Conservation (phyloP, 2,329 filamentous ascomycete species). For the Beauveria pseudobassiana region DNA sequence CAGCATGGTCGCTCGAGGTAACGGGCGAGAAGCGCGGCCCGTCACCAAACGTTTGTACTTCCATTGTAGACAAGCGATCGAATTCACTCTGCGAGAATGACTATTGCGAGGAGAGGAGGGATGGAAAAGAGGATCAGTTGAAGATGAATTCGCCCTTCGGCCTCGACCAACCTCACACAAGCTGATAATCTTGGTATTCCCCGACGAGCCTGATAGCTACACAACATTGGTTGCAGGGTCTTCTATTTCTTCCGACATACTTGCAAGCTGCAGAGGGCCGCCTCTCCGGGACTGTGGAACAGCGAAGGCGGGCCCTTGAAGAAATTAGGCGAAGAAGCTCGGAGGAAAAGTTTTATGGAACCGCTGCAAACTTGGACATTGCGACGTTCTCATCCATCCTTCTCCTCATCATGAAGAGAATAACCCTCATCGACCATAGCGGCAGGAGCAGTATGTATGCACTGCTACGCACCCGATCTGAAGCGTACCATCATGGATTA, state of each 20-base stretch:
- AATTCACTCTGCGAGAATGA: background rate
- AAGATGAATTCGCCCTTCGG: background rate
- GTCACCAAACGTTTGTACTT: background rate
- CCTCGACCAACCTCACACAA: background rate
- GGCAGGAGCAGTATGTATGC: too few species aligned
- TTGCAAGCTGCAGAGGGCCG: background rate
- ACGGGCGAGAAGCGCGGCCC: slow-evolving; percentile 15
- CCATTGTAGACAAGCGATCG: background rate
- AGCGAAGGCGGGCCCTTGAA: background rate
- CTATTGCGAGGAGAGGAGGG: background rate
- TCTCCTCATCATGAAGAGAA: background rate
- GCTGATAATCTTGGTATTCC: background rate
- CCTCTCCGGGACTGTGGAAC: background rate
- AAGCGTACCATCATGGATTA: too few species aligned
- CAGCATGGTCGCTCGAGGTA: slow-evolving; percentile 13
- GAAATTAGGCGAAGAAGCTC: background rate
- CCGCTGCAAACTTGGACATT: background rate
- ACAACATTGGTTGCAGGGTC: background rate
- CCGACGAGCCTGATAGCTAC: background rate
- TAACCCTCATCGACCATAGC: background rate
- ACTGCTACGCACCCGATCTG: too few species aligned
- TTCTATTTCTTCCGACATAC: background rate
- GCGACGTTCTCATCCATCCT: background rate
- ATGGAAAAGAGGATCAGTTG: background rate
- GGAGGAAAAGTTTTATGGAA: background rate